These are phyloP conservation scores for Wickerhamiella alocasiicola DNA, from an alignment of 805 yeast genomes.

Conservation along the genomic window DNA sequence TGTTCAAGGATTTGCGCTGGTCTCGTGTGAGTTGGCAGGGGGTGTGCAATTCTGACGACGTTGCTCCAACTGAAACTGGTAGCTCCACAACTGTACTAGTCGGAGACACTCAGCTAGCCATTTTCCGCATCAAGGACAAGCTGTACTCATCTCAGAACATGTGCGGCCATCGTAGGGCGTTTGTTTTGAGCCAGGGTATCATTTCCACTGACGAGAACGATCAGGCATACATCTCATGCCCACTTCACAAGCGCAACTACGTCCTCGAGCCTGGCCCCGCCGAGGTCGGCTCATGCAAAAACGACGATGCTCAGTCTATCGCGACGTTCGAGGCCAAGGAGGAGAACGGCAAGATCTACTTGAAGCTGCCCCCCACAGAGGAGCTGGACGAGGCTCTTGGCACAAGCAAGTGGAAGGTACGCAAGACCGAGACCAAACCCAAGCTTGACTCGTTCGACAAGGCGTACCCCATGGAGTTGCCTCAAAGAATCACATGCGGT, in stretches of 20 bases:
- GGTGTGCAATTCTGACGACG: conserved; percentile 23
- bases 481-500: not conserved
- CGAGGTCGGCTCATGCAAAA: conserved; percentile 26
- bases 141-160: conserved; percentile 31
- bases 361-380: conserved; percentile 26
- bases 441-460: not conserved
- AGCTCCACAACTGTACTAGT: conserved; percentile 26
- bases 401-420: conserved; percentile 29
- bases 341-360: conserved; percentile 24
- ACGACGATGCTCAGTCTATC: conserved; percentile 25
- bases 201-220: conserved; percentile 26
- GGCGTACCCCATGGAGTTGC: not conserved
- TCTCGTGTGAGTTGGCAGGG: conserved; percentile 25
- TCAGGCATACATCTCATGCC: conserved; percentile 29
- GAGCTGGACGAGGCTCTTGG: conserved; percentile 30
- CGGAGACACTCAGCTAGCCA: conserved; percentile 30
- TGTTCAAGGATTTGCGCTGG: conserved; percentile 28
- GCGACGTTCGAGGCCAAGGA: conserved; percentile 30
- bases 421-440: conserved; percentile 9
- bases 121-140: conserved; percentile 28
- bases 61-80: conserved; percentile 26
- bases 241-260: conserved; percentile 30
- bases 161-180: conserved; percentile 33
- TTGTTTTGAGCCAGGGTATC: conserved; percentile 30
- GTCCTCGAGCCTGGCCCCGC: conserved; percentile 19